Base-by-base conservation (phyloP, 352 stramenopile genomes). In the Pythium apleroticum region DNA sequence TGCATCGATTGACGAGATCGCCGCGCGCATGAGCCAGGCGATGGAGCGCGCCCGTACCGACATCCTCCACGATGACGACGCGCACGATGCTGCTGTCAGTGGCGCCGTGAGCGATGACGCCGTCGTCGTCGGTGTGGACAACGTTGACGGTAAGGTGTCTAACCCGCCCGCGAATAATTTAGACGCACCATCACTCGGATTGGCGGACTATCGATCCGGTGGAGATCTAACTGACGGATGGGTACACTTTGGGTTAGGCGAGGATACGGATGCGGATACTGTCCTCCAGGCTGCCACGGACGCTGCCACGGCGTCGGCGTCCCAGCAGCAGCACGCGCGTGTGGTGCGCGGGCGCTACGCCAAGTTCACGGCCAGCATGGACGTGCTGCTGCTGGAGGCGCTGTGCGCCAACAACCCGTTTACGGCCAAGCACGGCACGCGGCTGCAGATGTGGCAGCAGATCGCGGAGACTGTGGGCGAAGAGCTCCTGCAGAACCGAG, bases 361-460 rank as follows among this genome's bases (percentile, higher is more conserved):
- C 57, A 95, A 92, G 65, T 95, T 95, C 57, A 89, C 80, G 27
- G 77, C 78, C 22, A 60, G 65, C 6, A 92, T 95, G 86, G 86
- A 95, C 70, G 80, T 95, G 33, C 30, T 88, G 48, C 72, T 95
- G 56, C 74, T 95, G 24, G 80, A 95, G 67, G 73, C 80, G 25
- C 72, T 95, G 71, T 79, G 82, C 49, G 37, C 67, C 28, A 78
- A 86, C 73, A 95, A 95, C 33, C 86, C 86, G 27, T 90, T 93
- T 63, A 86, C 79, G 35, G 86, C 86, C 45, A 90, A 90, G 65
- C 86, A 95, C 66, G 86, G 86, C 57, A 93, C 86, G 49, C 81
- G 86, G 54, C 81, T 95, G 49, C 78, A 90, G 27, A 89, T 90
- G 79, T 95, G 86, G 86, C 78, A 91, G 52, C 76, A 78, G 49